phyloP scores from a whole-genome alignment of 1,284 basidiomycete genomes.

The Cryptococcus wingfieldii region DNA sequence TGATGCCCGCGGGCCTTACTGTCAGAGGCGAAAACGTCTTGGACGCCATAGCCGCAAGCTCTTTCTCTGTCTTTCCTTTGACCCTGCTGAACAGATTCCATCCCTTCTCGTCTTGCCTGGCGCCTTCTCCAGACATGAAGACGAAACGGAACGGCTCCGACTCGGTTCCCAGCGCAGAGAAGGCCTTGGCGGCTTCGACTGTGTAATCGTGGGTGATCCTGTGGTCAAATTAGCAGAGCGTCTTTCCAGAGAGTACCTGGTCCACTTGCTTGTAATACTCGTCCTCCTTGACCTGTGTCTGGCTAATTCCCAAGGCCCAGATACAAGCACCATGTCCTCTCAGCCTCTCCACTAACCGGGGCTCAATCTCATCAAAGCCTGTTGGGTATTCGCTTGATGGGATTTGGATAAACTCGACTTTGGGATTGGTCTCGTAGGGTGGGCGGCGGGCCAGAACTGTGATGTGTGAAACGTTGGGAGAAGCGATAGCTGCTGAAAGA shows the following conservation, averaged over 20 bases:
- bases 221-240: too few relatives aligned
- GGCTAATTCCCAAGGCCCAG: constrained; percentile 33
- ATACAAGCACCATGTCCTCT: constrained; percentile 20
- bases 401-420: constrained; percentile 21
- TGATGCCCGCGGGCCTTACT: constrained; percentile 27
- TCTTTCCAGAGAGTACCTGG: neutral
- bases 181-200: constrained; percentile 18
- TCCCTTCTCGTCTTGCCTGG: constrained; percentile 16
- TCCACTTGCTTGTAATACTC: constrained; percentile 30
- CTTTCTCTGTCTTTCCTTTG: constrained; percentile 29
- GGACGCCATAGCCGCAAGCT: constrained; percentile 7
- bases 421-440: constrained; percentile 12
- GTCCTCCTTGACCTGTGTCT: constrained; percentile 26
- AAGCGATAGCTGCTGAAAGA: constrained; percentile 23
- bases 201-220: constrained; percentile 36
- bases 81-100: constrained; percentile 18
- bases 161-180: constrained; percentile 18
- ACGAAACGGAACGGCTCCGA: constrained; percentile 29
- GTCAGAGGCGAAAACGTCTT: constrained; percentile 16
- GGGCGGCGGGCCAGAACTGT: constrained; percentile 27
- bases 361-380: constrained; percentile 23
- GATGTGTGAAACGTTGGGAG: constrained; percentile 20
- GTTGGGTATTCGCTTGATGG: constrained; percentile 23
- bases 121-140: constrained; percentile 28
- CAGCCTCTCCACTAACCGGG: constrained; percentile 13